Evolutionary conservation across 2,329 filamentous ascomycete genomes (phyloP), one percentile per base, ranked within the genome.

Genomic region (Alternaria brassicicola): DNA sequence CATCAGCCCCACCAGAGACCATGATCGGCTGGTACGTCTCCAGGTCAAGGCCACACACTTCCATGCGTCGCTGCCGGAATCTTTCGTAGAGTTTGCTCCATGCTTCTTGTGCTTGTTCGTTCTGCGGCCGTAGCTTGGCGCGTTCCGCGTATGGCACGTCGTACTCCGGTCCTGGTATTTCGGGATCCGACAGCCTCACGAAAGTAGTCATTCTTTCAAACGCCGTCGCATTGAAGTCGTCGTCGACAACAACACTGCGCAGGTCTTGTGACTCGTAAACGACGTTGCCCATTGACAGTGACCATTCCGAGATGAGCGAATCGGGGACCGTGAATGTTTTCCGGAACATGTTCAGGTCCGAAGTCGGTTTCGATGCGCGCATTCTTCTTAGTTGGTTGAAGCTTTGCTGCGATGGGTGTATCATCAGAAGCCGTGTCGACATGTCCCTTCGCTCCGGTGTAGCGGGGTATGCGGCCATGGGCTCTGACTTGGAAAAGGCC

Each of bases 31-130:
- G 51, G 73, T 79, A 82, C 21, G 66, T 69, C 70, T 84, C 81
- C 63, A 85, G 69, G 63, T 84, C 82, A 59, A 85, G 70, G 48
- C 82, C 82, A 68, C 83, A 85, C 48, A 84, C 78, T 55, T 84
- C 81, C 78, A 82, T 82, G 53, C 83, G 75, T 64, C 76, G 77
- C 62, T 82, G 78, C 45, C 81, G 79, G 67, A 82, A 85, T 31
- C 73, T 68, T 35, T 81, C 80, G 62, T 84, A 84, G 56, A 84
- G 67, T 51, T 73, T 78, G 62, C 81, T 81, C 82, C 83, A 84
- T 26, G 78, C 75, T 69, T 78, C 79, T 56, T 81, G 75, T 8
- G 81, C 80, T 55, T 82, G 77, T 43, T 77, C 76, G 52, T 81
- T 78, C 61, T 72, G 68, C n/a, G 82, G 82, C 49, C 80, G 69